Conservation (phyloP, 2,329 filamentous ascomycete species). For the Ophiobolus disseminans region DNA sequence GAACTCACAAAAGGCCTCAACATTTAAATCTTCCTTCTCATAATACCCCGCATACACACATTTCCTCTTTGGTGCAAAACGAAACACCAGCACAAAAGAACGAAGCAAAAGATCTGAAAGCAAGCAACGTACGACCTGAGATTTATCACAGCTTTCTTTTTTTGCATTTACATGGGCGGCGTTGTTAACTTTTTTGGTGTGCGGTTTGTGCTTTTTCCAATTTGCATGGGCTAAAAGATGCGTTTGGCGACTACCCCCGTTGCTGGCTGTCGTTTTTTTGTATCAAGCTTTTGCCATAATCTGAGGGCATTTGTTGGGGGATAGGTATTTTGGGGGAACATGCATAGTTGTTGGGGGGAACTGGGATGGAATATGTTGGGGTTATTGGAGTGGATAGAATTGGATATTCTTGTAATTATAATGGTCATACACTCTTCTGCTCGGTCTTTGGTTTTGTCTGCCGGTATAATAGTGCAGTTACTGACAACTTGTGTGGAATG, state of each 20-base stretch:
- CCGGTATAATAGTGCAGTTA: too few relatives aligned
- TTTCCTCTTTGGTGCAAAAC: slow-evolving; percentile 4
- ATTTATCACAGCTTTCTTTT: too few relatives aligned
- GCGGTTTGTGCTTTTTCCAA: not conserved
- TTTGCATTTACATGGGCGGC: slow-evolving; percentile 9
- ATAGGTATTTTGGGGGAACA: not conserved
- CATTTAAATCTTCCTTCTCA: slow-evolving; percentile 18
- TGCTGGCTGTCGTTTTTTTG: not conserved
- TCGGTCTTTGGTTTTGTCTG: too few relatives aligned
- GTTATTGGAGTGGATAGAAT: too few relatives aligned
- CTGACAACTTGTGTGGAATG: too few relatives aligned
- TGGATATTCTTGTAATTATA: too few relatives aligned
- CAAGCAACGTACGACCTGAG: too few relatives aligned
- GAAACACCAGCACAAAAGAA: slow-evolving; percentile 1
- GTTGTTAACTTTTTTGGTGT: too few relatives aligned
- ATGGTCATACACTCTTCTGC: too few relatives aligned
- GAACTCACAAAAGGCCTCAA: slow-evolving; percentile 37
- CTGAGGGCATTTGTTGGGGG: not conserved
- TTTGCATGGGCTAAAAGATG: too few relatives aligned
- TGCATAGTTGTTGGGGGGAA: not conserved
- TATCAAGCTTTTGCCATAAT: not conserved
- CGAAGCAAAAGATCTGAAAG: not conserved
- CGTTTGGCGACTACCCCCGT: slow-evolving; percentile 1
- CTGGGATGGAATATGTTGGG: too few relatives aligned
- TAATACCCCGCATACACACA: slow-evolving; percentile 5